Evolutionary conservation across 768 basidiomycete genomes (phyloP).

Genomic region (Boletus reticulatus): DNA sequence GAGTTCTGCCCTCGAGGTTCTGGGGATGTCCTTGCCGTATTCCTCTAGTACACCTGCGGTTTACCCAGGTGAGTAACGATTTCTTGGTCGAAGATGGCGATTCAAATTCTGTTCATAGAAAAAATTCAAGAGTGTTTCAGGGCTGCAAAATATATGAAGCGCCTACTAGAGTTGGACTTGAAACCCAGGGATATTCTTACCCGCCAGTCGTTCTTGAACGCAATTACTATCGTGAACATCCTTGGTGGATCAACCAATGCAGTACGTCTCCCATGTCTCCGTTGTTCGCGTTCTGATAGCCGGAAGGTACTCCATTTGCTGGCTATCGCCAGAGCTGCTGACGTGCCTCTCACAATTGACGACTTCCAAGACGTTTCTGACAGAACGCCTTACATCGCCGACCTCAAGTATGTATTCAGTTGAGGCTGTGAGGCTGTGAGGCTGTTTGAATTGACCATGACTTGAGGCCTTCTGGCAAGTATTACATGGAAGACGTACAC

Average conservation of each 20-base stretch:
- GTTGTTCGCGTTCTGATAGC: constrained; percentile 4
- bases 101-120: constrained; percentile 38
- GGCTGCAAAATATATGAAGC: constrained; percentile 75
- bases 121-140: constrained; percentile 81
- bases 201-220: constrained; percentile 75
- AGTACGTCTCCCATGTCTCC: constrained; percentile 38
- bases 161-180: constrained; percentile 70
- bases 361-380: constrained; percentile 83
- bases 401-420: constrained; percentile 57
- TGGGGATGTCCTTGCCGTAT: constrained; percentile 85
- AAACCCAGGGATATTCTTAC: constrained; percentile 81
- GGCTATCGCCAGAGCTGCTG: constrained; percentile 82
- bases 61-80: constrained; percentile 50
- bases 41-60: constrained; percentile 72
- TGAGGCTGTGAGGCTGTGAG: background rate
- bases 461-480: constrained; percentile 74
- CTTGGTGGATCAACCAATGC: constrained; percentile 90
- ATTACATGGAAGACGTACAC: constrained; percentile 90
- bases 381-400: constrained; percentile 81
- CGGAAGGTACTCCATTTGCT: constrained; percentile 75
- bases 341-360: constrained; percentile 72
- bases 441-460: constrained; percentile 2
- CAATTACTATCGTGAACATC: constrained; percentile 74
- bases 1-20: constrained; percentile 79
- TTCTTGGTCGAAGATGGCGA: background rate